A percentile compares a stretch with the other conserved stretches of the same genome.
Conservation (phyloP, 1,139 yeast species). For the Arxiozyma telluris region DNA sequence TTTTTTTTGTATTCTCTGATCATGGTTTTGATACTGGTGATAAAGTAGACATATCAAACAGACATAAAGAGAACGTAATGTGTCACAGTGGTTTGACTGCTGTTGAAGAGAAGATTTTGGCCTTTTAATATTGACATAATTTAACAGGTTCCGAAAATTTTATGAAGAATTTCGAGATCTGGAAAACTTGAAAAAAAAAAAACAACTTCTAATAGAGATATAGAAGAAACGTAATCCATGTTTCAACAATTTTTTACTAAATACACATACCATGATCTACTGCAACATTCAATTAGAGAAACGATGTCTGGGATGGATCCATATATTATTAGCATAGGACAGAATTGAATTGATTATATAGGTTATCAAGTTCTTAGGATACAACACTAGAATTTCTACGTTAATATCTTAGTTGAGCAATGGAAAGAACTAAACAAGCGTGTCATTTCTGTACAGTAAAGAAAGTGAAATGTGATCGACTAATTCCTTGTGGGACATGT, state of each 20-base stretch:
- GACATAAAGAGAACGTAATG: background rate
- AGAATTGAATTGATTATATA: background rate
- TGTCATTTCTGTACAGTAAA: constrained; percentile 23
- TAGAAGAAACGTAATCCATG: background rate
- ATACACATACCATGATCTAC: too few species aligned
- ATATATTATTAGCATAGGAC: background rate
- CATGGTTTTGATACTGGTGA: background rate
- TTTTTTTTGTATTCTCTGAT: too few species aligned
- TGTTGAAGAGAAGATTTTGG: too few species aligned
- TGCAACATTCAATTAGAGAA: background rate
- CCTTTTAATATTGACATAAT: too few species aligned
- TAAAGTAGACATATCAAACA: too few species aligned
- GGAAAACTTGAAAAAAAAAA: background rate
- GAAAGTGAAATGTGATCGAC: constrained; percentile 30
- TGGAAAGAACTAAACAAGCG: constrained; percentile 7
- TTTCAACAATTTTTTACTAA: too few species aligned
- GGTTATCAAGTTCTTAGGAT: background rate
- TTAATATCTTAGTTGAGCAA: background rate
- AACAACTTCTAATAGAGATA: too few species aligned
- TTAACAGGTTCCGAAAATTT: too few species aligned
- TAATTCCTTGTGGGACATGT: constrained; percentile 29
- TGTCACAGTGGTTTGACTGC: too few species aligned
- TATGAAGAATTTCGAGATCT: background rate
- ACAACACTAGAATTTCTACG: background rate
- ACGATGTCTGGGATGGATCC: background rate